Evolutionary conservation across 345 rosid genomes (phyloP), one percentile per base, ranked within the genome.

Genomic region (Dipteronia dyeriana): DNA sequence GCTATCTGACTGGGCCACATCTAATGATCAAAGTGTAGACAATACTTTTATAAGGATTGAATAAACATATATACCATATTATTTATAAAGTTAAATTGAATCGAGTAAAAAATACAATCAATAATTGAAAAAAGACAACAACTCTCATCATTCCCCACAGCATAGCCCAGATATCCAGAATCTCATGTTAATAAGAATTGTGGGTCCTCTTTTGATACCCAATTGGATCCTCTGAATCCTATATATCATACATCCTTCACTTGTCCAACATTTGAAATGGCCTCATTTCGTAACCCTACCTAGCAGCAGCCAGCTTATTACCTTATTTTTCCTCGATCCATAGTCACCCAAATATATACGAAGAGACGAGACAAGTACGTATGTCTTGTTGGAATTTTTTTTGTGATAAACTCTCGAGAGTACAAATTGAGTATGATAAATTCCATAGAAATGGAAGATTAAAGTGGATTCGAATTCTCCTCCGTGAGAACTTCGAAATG

Each of bases 201-300:
- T 77, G 83, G 82, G 86, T 71, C 77, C 78, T 65, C 0, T 26
- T 25, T 56, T 13, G 83, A 82, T 79, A 16, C 81, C 65, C 65
- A 66, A 49, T 7, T 78, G 66, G 82, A 76, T 81, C 70, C 83
- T 79, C 82, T 76, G 82, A 12, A 74, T 45, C 56, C 60, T 41
- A 34, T 34, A 34, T 34, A 5, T 41, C 10, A 8, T 19, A 51
- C 10, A 74, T 47, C 29, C 26, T 8, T 62, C 60, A 38, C 17
- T 51, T 38, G 62, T 60, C 74, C 17, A 22, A 59, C 47, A 38
- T 17, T 26, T 7, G 31, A 1, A 31, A 12, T 12, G 62, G 63
- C 7, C 23, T 38, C 70, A 20, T 9, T 11, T 14, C 19, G 51
- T 4, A 23, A 8, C 38, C 53, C 20, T 1, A 13, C 54, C 54